A percentile compares a stretch with the other conserved stretches of the same genome.
Evolutionary conservation across 192 early-diverging fungal species (phyloP).

Genomic region (Allomyces arbusculus): DNA sequence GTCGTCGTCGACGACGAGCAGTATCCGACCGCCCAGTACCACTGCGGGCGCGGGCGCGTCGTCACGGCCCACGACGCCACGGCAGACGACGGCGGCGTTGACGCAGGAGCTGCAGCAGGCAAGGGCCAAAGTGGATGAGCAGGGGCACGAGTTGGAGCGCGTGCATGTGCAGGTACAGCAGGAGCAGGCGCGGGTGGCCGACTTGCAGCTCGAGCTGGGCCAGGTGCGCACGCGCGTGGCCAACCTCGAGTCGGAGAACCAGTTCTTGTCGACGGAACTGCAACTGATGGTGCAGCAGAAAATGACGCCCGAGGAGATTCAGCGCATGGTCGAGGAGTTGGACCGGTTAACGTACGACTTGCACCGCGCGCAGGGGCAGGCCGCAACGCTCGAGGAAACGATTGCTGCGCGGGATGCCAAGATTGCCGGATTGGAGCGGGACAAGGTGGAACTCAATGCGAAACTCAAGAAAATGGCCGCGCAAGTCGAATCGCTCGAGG

Average conservation of each 20-base stretch:
- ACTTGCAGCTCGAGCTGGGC: background rate
- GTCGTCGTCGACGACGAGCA: background rate
- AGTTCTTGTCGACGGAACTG: background rate
- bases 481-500: background rate
- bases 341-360: background rate
- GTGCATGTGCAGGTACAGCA: no score
- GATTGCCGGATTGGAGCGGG: background rate
- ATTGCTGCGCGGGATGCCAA: background rate
- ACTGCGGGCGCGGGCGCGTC: background rate
- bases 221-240: background rate
- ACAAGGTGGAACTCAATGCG: background rate
- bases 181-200: no score
- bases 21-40: background rate
- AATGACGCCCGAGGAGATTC: background rate
- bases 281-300: background rate
- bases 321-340: background rate
- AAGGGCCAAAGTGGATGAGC: no score
- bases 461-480: background rate
- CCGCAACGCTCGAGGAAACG: background rate
- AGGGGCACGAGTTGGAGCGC: no score
- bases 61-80: background rate
- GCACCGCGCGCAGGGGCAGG: background rate
- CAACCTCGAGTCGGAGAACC: background rate
- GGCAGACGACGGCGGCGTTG: no score
- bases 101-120: no score